Conservation (phyloP, 352 stramenopile species). For the Phytophthora brassicae region DNA sequence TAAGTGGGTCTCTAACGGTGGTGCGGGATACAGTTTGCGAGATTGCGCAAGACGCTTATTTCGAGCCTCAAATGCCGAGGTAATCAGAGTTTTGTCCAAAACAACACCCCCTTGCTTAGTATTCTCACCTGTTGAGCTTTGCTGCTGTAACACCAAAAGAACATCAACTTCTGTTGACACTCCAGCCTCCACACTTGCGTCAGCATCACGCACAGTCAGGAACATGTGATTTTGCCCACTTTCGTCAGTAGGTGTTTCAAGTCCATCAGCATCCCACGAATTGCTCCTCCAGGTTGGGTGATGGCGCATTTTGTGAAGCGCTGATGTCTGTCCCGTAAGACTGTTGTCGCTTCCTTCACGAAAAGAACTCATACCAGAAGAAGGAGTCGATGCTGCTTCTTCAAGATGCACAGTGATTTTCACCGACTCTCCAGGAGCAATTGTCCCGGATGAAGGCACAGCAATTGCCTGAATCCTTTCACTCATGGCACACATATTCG, state of each 20-base stretch:
- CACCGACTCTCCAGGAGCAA: constrained; percentile 68
- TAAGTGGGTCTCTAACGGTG: constrained; percentile 41
- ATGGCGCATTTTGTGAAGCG: constrained; percentile 76
- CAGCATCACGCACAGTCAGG: constrained; percentile 68
- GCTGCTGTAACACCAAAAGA: constrained; percentile 68
- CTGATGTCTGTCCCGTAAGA: constrained; percentile 33
- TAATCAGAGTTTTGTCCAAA: constrained; percentile 47
- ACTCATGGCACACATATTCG: constrained; percentile 73
- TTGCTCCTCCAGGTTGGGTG: constrained; percentile 84
- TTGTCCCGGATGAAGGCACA: constrained; percentile 68
- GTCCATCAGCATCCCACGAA: constrained; percentile 71
- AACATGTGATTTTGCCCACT: constrained; percentile 73
- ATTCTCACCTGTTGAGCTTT: constrained; percentile 35
- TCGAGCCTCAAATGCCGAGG: constrained; percentile 63
- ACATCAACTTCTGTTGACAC: constrained; percentile 69
- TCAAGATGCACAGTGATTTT: constrained; percentile 83
- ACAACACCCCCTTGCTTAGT: constrained; percentile 35
- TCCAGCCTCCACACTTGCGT: constrained; percentile 52
- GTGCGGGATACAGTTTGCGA: constrained; percentile 42
- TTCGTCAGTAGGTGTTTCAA: constrained; percentile 40
- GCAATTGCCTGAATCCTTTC: constrained; percentile 78
- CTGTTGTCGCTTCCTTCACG: constrained; percentile 35
- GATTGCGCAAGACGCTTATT: constrained; percentile 57
- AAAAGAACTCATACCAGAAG: constrained; percentile 23
- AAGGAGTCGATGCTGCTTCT: constrained; percentile 45